Conservation (phyloP, 345 rosid genomes). For the Eucalyptus cloeziana region DNA sequence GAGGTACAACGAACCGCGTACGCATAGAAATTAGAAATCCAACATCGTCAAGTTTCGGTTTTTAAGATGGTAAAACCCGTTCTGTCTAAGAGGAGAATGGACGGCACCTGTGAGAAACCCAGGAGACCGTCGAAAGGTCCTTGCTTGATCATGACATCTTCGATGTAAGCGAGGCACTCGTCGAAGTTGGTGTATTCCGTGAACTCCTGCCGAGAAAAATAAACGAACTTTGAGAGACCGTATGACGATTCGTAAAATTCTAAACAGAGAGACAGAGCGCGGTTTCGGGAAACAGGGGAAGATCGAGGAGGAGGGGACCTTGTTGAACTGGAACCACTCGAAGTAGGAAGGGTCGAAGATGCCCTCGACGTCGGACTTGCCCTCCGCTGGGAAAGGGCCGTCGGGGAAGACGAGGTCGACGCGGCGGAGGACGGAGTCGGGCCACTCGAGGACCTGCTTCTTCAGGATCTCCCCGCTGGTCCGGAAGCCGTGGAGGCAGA, state of each 20-base stretch:
- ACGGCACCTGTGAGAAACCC: constrained; percentile 73
- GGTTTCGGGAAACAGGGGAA: not conserved
- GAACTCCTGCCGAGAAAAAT: constrained; percentile 34
- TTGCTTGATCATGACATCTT: constrained; percentile 50
- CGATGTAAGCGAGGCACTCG: constrained; percentile 50
- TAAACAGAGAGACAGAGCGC: not conserved
- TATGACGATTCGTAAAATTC: fast-evolving
- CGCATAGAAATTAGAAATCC: not conserved
- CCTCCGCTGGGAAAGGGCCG: constrained; percentile 48
- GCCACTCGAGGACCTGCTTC: constrained; percentile 71
- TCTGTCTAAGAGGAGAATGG: not conserved
- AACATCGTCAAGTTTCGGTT: not conserved
- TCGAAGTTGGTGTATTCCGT: constrained; percentile 60
- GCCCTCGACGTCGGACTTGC: constrained; percentile 82
- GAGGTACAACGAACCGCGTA: not conserved
- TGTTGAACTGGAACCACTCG: constrained; percentile 92
- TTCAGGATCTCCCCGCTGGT: constrained; percentile 71
- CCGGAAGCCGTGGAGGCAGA: constrained; percentile 84
- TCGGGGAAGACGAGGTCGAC: constrained; percentile 72
- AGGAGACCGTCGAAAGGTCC: constrained; percentile 86
- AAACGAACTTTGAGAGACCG: not conserved
- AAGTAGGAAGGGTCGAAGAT: constrained; percentile 90
- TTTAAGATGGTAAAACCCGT: not conserved
- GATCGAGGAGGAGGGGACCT: constrained; percentile 13
- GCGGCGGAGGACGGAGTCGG: constrained; percentile 35